phyloP scores from a whole-genome alignment of 2,329 filamentous ascomycete species.

The Albophoma yamanashiensis region DNA sequence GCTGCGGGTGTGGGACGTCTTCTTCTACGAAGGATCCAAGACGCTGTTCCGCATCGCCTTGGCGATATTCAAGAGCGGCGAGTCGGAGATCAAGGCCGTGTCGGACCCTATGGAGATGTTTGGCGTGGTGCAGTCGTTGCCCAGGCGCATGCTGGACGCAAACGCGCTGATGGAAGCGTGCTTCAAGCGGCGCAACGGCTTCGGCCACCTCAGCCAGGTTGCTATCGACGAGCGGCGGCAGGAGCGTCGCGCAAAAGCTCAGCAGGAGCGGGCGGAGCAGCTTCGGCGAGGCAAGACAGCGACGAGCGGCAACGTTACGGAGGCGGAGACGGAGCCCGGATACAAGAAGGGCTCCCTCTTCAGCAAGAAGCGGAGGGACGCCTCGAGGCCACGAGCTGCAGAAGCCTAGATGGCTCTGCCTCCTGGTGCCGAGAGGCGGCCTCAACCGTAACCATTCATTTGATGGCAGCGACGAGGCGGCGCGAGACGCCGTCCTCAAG shows the following conservation, averaged over 20 bases:
- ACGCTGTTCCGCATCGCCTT: slow-evolving; percentile 88
- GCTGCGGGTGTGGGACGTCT: slow-evolving; percentile 86
- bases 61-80: slow-evolving; percentile 82
- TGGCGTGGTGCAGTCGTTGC: slow-evolving; percentile 81
- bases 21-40: slow-evolving; percentile 92
- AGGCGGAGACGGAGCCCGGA: slow-evolving; percentile 14
- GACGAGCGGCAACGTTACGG: slow-evolving; percentile 19
- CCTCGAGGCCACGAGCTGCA: slow-evolving; percentile 5
- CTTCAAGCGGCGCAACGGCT: slow-evolving; percentile 69
- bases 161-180: slow-evolving; percentile 75
- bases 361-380: slow-evolving; percentile 27
- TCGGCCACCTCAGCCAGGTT: slow-evolving; percentile 71
- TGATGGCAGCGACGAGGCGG: neutral
- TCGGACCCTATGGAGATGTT: slow-evolving; percentile 92
- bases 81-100: slow-evolving; percentile 68
- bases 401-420: slow-evolving; percentile 5
- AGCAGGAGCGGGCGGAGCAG: slow-evolving; percentile 25
- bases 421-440: neutral
- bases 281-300: slow-evolving; percentile 13
- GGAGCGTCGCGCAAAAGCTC: slow-evolving; percentile 50
- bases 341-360: slow-evolving; percentile 36
- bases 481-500: neutral
- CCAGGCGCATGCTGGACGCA: slow-evolving; percentile 69
- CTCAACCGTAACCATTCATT: neutral
- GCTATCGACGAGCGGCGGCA: slow-evolving; percentile 67